Evolutionary conservation across 2,329 filamentous ascomycete species (phyloP).

Genomic region (Endocalyx cinctus): DNA sequence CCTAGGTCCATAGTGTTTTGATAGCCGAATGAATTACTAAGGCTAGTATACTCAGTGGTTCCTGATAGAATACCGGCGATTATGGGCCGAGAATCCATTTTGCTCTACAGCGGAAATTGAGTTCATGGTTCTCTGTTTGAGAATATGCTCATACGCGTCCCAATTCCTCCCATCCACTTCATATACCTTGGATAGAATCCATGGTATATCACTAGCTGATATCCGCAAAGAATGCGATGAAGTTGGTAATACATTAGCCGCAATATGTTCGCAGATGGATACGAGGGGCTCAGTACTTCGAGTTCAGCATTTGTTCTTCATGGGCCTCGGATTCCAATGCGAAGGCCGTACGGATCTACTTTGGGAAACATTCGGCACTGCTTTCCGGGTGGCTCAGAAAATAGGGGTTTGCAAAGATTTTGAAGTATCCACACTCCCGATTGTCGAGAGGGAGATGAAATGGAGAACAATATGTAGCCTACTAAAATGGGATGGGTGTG

Average conservation of each 20-base stretch:
- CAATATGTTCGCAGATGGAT: constrained; percentile 2
- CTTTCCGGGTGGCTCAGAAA: constrained; percentile 6
- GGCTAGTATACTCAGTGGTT: too few relatives aligned
- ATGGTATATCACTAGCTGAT: constrained; percentile 7
- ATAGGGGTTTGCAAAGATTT: constrained; percentile 5
- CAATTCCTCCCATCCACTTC: constrained; percentile 11
- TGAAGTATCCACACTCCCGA: not conserved
- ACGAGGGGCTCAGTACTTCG: constrained; percentile 6
- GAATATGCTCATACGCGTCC: constrained; percentile 10
- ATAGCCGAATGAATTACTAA: too few relatives aligned
- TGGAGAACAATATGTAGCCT: constrained; percentile 10
- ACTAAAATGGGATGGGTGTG: constrained; percentile 9
- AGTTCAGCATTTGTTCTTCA: constrained; percentile 10
- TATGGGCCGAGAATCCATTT: not conserved
- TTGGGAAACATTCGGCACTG: constrained; percentile 7
- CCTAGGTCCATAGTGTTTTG: too few relatives aligned
- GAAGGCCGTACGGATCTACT: constrained; percentile 5
- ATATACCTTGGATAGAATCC: constrained; percentile 6
- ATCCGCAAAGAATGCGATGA: constrained; percentile 6
- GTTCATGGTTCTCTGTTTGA: constrained; percentile 9
- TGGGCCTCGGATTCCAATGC: constrained; percentile 3
- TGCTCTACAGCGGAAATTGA: constrained; percentile 10
- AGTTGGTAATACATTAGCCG: constrained; percentile 2
- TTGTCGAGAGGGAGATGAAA: constrained; percentile 11
- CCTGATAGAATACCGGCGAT: too few relatives aligned